Evolutionary conservation across 2,329 filamentous ascomycete species (phyloP), one percentile per base, ranked within the genome.

Genomic region (Mycosphaerella sp.): DNA sequence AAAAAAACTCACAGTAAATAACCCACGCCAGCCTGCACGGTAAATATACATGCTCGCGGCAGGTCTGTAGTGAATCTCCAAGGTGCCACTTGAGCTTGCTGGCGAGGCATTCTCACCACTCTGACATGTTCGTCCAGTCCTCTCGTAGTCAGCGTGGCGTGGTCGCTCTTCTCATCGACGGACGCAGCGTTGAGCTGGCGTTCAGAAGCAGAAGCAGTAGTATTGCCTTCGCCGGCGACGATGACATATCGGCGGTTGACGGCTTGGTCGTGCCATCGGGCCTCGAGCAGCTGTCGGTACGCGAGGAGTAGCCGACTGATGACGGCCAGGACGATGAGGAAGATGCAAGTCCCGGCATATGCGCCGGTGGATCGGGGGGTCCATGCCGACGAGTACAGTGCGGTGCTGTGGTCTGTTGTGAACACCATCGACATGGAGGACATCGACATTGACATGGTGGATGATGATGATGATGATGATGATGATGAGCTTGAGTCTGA

Each of bases 321-420:
- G 54, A 84, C 75, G 54, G 83, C 84, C 45, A 97, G 82, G 40
- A 86, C 61, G 66, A 95, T 83, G 53, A 96, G 79, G 72, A 96
- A 96, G 68, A 96, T 87, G 74, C 91, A 95, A 25, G 89, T 95
- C 50, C 82, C 91, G 1, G 88, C 89, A 70, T 96, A 97, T 53
- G 78, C 73, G 61, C 85, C 88, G 5, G 77, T 73, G 32, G 73
- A 83, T 25, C 66, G 71, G 4, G 91, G 91, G 2, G 86, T 85
- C 89, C 90, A 97, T 46, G 75, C 68, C 17, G 71, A 67, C 13
- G 87, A 84, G 73, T 77, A 88, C 41, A 89, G 75, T 2, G 84
- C 75, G 1, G 84, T 87, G 49, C 66, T 70, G 41, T 80, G 79
- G 50, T 74, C 71, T 57, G 77, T 80, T 60, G 83, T 83, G 76